Evolutionary conservation across 225 moss, liverwort and hornwort genomes (phyloP).

Genomic region (Bryoerythrophyllum caledonicum): DNA sequence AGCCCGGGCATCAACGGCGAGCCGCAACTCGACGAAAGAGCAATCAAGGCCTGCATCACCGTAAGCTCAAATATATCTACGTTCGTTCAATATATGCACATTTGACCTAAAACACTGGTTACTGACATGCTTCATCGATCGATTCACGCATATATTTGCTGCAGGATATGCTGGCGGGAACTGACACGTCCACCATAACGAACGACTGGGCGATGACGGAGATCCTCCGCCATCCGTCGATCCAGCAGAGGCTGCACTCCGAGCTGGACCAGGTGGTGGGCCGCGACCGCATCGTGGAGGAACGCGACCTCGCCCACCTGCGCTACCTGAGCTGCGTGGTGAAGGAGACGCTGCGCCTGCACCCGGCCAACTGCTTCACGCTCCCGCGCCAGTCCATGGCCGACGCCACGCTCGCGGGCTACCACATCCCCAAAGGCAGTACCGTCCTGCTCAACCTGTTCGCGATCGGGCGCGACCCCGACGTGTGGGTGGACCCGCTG

Average conservation of each 20-base stretch:
- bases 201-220: conserved; percentile 55
- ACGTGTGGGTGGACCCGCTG: conserved; percentile 25
- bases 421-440: conserved; percentile 48
- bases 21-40: conserved; percentile 31
- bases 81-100: too few relatives aligned
- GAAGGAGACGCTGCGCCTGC: conserved; percentile 39
- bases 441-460: conserved; percentile 46
- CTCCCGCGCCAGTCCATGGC: conserved; percentile 38
- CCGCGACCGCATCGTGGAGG: conserved; percentile 33
- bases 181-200: conserved; percentile 26
- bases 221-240: conserved; percentile 28
- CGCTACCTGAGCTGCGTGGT: conserved; percentile 36
- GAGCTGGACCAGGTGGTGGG: conserved; percentile 48
- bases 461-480: conserved; percentile 25
- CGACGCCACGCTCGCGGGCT: conserved; percentile 41
- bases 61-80: conserved; percentile 16
- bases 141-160: too few relatives aligned
- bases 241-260: conserved; percentile 37
- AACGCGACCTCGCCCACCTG: conserved; percentile 28
- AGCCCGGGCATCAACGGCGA: conserved; percentile 30
- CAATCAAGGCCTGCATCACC: conserved; percentile 45
- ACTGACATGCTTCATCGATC: neutral
- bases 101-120: too few relatives aligned
- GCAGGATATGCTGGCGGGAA: too few relatives aligned
- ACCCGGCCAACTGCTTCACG: conserved; percentile 33